These are phyloP conservation scores for Exsudoporus frostii DNA, from an alignment of 768 basidiomycete genomes.

Conservation along the genomic window DNA sequence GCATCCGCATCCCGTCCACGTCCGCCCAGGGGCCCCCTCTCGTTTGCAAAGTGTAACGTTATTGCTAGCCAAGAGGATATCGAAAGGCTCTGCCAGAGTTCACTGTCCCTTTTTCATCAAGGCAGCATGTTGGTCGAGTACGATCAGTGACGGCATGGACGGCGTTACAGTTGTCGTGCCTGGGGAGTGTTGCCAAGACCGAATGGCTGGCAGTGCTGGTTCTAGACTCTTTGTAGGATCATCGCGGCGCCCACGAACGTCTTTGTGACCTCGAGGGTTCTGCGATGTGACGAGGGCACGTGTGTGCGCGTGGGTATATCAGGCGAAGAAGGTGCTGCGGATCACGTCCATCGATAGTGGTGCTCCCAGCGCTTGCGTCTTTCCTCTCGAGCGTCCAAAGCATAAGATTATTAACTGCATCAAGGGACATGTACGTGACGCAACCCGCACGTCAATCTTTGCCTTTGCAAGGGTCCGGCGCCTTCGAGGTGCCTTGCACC, in stretches of 20 bases:
- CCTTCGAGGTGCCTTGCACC: conserved; percentile 2
- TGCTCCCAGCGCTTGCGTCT: background rate
- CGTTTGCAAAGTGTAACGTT: too few relatives aligned
- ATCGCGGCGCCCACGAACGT: background rate
- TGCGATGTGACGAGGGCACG: background rate
- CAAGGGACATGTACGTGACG: conserved; percentile 1
- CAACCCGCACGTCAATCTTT: conserved; percentile 15
- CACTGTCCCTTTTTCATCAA: too few relatives aligned
- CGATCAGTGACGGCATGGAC: conserved; percentile 10
- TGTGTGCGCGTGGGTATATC: background rate
- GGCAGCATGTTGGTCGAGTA: background rate
- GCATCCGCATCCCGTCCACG: too few relatives aligned
- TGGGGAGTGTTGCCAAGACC: conserved; percentile 10
- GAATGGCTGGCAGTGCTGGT: conserved; percentile 7
- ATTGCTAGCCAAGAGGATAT: too few relatives aligned
- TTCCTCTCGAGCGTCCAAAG: background rate
- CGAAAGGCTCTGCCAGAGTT: too few relatives aligned
- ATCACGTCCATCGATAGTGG: background rate
- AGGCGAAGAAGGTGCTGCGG: background rate
- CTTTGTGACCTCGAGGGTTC: background rate
- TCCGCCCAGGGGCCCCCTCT: too few relatives aligned
- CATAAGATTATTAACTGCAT: conserved; percentile 6
- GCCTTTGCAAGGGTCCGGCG: conserved; percentile 3
- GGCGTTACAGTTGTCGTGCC: background rate
- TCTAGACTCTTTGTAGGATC: background rate